Evolutionary conservation across 306 rosid species (phyloP).

Genomic region (Trifolium pratense): DNA sequence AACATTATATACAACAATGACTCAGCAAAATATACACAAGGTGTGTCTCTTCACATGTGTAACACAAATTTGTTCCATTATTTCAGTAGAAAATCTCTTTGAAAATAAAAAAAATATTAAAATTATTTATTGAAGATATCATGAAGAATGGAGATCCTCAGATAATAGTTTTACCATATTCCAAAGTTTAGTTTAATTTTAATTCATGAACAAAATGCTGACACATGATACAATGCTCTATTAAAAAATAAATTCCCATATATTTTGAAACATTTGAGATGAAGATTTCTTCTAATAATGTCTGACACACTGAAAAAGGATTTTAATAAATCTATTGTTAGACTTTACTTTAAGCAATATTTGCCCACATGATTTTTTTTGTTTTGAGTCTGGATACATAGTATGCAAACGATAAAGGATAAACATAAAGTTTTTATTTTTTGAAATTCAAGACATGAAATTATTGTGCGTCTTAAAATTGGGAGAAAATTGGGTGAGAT

Average conservation of each 20-base stretch:
- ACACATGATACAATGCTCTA: constrained; percentile 16
- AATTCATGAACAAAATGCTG: constrained; percentile 14
- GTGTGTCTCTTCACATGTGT: constrained; percentile 36
- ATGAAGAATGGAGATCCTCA: constrained; percentile 21
- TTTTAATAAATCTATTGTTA: constrained; percentile 13
- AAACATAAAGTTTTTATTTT: too few species aligned
- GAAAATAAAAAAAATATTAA: neutral
- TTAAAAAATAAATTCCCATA: neutral
- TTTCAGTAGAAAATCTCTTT: neutral
- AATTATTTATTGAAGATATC: neutral
- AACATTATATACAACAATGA: constrained; percentile 35
- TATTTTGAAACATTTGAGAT: constrained; percentile 6
- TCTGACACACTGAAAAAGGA: constrained; percentile 1
- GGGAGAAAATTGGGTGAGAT: too few species aligned
- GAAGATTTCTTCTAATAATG: neutral
- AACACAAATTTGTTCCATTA: constrained; percentile 9
- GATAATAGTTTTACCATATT: neutral
- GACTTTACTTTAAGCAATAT: neutral
- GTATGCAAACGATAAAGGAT: neutral
- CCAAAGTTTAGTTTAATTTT: constrained; percentile 13
- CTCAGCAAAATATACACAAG: constrained; percentile 26
- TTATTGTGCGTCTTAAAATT: too few species aligned
- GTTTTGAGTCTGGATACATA: neutral
- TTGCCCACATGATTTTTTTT: constrained; percentile 17
- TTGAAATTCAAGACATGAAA: too few species aligned